These are phyloP conservation scores for Phylloporus scabripes DNA, from an alignment of 768 basidiomycete genomes.

Conservation along the genomic window DNA sequence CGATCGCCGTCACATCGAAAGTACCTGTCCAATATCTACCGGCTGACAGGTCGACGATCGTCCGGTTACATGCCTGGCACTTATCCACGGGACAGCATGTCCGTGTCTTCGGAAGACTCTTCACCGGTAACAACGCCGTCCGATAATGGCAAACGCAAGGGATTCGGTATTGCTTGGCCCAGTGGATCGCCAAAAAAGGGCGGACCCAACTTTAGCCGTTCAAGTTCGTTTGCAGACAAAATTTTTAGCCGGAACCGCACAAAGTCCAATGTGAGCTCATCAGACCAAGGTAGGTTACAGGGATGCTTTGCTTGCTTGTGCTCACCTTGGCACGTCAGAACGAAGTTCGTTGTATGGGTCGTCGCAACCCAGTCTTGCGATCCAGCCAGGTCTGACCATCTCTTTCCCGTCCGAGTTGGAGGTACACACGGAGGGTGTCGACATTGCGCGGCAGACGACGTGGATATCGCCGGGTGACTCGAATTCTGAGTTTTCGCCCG, in stretches of 20 bases:
- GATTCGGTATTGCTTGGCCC: constrained; percentile 42
- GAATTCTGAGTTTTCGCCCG: constrained; percentile 36
- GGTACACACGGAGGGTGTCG: constrained; percentile 10
- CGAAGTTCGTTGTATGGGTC: constrained; percentile 26
- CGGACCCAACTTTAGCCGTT: constrained; percentile 36
- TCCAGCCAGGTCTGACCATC: constrained; percentile 22
- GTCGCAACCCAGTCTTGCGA: constrained; percentile 20
- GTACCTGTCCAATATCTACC: constrained; percentile 46
- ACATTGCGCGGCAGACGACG: constrained; percentile 35
- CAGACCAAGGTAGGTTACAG: constrained; percentile 37
- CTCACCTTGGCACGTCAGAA: constrained; percentile 12
- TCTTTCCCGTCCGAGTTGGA: constrained; percentile 17
- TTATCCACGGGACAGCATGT: constrained; percentile 54
- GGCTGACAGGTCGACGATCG: constrained; percentile 37
- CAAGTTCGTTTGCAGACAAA: constrained; percentile 57
- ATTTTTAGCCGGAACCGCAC: constrained; percentile 52
- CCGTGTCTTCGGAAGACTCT: constrained; percentile 67
- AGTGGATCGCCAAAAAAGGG: constrained; percentile 49
- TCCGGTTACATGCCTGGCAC: constrained; percentile 36
- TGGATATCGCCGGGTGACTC: constrained; percentile 45
- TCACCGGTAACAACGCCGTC: constrained; percentile 56
- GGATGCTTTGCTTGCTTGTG: neutral
- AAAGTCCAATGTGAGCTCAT: constrained; percentile 46
- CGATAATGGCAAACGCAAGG: constrained; percentile 33
- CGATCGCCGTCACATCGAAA: constrained; percentile 44